Evolutionary conservation across 2,329 filamentous ascomycete species (phyloP).

Genomic region (Arthroderma sp.): DNA sequence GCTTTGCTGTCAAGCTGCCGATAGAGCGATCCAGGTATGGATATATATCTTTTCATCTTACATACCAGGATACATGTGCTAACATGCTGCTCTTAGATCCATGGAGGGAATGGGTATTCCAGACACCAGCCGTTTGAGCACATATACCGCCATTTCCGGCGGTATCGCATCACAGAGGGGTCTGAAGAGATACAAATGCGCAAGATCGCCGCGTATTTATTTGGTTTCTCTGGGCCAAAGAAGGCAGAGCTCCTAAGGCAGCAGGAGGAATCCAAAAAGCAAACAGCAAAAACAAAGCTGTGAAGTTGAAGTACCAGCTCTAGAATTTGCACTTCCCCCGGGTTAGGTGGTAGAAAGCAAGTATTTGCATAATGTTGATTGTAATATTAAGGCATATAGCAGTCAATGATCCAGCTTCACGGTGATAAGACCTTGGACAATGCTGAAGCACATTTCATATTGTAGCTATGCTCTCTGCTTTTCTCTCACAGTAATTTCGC

Average conservation of each 20-base stretch:
- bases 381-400: no score
- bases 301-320: background rate
- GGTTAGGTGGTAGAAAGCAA: background rate
- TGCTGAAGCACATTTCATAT: no score
- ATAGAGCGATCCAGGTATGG: slow-evolving; percentile 45
- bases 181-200: slow-evolving; percentile 54
- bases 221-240: slow-evolving; percentile 29
- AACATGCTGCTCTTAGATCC: slow-evolving; percentile 20
- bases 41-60: background rate
- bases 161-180: slow-evolving; percentile 51
- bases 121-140: slow-evolving; percentile 50
- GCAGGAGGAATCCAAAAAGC: slow-evolving; percentile 9
- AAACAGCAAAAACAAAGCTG: slow-evolving; percentile 10
- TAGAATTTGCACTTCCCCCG: no score
- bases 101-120: slow-evolving; percentile 47
- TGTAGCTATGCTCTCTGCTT: no score
- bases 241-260: slow-evolving; percentile 11
- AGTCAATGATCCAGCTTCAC: no score
- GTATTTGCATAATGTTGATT: background rate
- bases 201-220: slow-evolving; percentile 48
- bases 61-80: background rate
- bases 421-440: no score
- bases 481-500: no score
- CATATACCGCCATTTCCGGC: slow-evolving; percentile 50
- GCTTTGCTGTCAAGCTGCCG: slow-evolving; percentile 46